Evolutionary conservation across 1,284 basidiomycete species (phyloP), one percentile per base, ranked within the genome.

Genomic region (Melampsora occidentalis): DNA sequence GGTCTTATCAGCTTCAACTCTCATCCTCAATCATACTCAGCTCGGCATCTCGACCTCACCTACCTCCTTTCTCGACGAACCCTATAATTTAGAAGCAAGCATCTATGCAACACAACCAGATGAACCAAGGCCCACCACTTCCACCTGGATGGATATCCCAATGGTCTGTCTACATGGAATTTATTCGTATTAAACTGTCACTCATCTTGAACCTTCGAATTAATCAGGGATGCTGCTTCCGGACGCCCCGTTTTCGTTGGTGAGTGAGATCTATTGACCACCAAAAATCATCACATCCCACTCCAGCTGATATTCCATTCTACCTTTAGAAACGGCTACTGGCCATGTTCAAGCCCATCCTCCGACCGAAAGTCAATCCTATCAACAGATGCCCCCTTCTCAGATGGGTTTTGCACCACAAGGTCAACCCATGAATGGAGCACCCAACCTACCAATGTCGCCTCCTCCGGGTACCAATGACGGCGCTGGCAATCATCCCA

Each of bases 91-190:
- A 71, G 48, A 72, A 65, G 71, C 71, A 62, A 49, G 22, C 46
- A 69, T 20, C 33, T 35, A 46, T 46, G 42, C 42, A 46, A 14
- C 69, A 65, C 20, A 22, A 22, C 28, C 71, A 65, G 48, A 53
- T 51, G 9, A 65, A 72, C 35, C 63, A 62, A 66, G 51, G 42
- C 35, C 71, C 64, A 66, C 71, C 71, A 57, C 63, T 72, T 22
- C 71, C 71, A 53, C 71, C 71, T 9, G 71, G 71, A 20, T 72
- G 71, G 71, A 63, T 59, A 16, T 62, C 71, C 33, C 71, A 66
- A 33, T 72, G 71, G 71, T 72, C n/a, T 49, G 70, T 22, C 2
- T 22, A 59, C n/a, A 49, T 14, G n/a, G 33, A 33, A 31, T 18
- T 33, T 16, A 69, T 57, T 39, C 31, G 9, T 14, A 69, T 35